phyloP scores from a whole-genome alignment of 768 basidiomycete genomes.

The Rubroboletus pulcherrimus region DNA sequence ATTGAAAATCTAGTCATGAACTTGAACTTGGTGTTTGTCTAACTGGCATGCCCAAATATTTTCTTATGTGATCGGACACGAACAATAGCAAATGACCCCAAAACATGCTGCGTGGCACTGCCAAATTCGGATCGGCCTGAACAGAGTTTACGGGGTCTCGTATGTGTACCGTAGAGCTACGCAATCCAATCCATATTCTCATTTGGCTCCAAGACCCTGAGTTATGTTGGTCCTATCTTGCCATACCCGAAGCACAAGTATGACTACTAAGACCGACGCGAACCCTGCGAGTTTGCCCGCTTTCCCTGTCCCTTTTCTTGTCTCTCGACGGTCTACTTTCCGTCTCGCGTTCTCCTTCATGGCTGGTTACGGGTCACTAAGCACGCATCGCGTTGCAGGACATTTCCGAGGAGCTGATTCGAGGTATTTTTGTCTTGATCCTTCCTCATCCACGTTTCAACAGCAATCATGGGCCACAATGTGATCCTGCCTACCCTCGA shows the following conservation, averaged over 20 bases:
- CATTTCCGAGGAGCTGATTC: background rate
- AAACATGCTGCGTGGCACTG: background rate
- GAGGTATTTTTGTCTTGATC: background rate
- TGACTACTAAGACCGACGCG: background rate
- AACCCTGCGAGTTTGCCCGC: background rate
- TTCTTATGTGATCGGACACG: background rate
- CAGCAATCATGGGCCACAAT: slow-evolving; percentile 1
- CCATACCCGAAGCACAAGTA: too few relatives aligned
- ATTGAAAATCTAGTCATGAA: slow-evolving; percentile 6
- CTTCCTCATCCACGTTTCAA: background rate
- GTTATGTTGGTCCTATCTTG: background rate
- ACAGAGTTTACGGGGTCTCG: slow-evolving; percentile 22
- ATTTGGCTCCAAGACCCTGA: background rate
- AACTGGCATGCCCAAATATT: slow-evolving; percentile 15
- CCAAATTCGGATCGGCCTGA: slow-evolving; percentile 1
- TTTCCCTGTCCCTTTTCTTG: background rate
- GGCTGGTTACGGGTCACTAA: too few relatives aligned
- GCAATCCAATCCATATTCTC: background rate
- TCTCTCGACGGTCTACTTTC: background rate
- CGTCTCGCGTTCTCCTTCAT: too few relatives aligned
- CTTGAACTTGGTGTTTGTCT: slow-evolving; percentile 11
- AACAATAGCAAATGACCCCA: slow-evolving; percentile 23
- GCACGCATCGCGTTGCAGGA: too few relatives aligned
- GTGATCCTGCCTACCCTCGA: slow-evolving; percentile 28
- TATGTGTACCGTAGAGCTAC: too few relatives aligned